Percentiles rank a stretch among this genome's conserved stretches.
Conservation (phyloP, 768 basidiomycete genomes). For the Grammothele lineata region DNA sequence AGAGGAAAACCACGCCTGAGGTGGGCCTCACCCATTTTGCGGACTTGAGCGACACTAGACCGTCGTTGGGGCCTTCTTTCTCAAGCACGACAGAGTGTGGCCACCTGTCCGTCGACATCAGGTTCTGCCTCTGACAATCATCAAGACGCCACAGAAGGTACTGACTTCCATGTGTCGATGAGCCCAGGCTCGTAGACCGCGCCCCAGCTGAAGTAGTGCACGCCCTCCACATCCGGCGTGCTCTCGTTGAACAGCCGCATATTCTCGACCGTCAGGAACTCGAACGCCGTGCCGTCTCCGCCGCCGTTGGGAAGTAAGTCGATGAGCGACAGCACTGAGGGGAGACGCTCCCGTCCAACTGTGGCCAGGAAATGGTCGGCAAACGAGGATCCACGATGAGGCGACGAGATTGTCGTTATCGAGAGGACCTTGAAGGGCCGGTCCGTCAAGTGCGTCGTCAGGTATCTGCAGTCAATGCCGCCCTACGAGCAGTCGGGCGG, state of each 20-base stretch:
- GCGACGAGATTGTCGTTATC: constrained; percentile 92
- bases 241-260: constrained; percentile 90
- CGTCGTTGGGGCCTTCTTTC: constrained; percentile 92
- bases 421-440: constrained; percentile 79
- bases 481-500: constrained; percentile 44
- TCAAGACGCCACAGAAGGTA: constrained; percentile 9
- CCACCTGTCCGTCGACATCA: constrained; percentile 33
- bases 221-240: constrained; percentile 71
- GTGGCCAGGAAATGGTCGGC: constrained; percentile 85
- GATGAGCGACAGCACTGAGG: constrained; percentile 67
- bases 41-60: constrained; percentile 84
- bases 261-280: constrained; percentile 75
- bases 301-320: constrained; percentile 87
- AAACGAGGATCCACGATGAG: constrained; percentile 91
- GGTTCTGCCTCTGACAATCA: not conserved
- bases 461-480: constrained; percentile 87
- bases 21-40: constrained; percentile 65
- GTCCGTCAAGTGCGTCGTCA: constrained; percentile 77
- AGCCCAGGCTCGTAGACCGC: constrained; percentile 85
- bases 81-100: constrained; percentile 78
- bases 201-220: constrained; percentile 95
- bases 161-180: constrained; percentile 82
- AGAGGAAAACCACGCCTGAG: not conserved
- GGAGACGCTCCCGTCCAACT: constrained; percentile 63
- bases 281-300: constrained; percentile 93